Percentiles rank a stretch among this genome's conserved stretches.
Conservation (phyloP, 2,329 filamentous ascomycete species). For the Endocalyx cinctus region DNA sequence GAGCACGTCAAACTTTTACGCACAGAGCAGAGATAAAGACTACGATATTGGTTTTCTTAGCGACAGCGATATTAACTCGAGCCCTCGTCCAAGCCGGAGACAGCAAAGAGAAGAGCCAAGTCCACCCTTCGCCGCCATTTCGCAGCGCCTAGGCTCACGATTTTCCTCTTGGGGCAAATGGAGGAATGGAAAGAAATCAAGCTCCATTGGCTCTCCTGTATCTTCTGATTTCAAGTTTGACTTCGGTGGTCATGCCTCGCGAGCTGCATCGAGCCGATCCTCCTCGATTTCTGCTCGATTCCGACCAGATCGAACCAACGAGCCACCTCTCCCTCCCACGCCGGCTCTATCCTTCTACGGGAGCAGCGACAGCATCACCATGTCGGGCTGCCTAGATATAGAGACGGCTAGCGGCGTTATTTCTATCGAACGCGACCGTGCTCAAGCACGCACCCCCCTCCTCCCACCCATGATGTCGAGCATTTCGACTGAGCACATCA, state of each 20-base stretch:
- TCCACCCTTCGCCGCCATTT: slow-evolving; percentile 56
- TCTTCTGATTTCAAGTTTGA: no score
- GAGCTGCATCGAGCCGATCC: slow-evolving; percentile 68
- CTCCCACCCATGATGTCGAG: slow-evolving; percentile 75
- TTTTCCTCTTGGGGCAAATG: slow-evolving; percentile 49
- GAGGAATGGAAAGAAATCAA: slow-evolving; percentile 42
- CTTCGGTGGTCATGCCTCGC: slow-evolving; percentile 70
- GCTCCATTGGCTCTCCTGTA: slow-evolving; percentile 53
- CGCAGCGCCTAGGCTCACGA: slow-evolving; percentile 61
- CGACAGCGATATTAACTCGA: slow-evolving; percentile 52
- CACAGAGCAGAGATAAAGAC: slow-evolving; percentile 46
- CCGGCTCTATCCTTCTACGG: slow-evolving; percentile 61
- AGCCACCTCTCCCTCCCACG: slow-evolving; percentile 54
- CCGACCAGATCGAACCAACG: slow-evolving; percentile 38
- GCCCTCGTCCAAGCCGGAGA: slow-evolving; percentile 42
- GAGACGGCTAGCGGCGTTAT: slow-evolving; percentile 45
- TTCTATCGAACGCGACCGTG: slow-evolving; percentile 54
- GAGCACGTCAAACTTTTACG: slow-evolving; percentile 32
- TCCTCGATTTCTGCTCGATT: slow-evolving; percentile 67
- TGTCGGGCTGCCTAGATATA: slow-evolving; percentile 45
- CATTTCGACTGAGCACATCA: slow-evolving; percentile 46
- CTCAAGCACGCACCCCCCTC: slow-evolving; percentile 72
- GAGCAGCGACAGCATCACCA: slow-evolving; percentile 50
- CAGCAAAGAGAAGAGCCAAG: slow-evolving; percentile 55
- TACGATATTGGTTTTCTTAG: slow-evolving; percentile 65